Evolutionary conservation across 208 protist species (phyloP).

Genomic region (Leishmania mexicana): DNA sequence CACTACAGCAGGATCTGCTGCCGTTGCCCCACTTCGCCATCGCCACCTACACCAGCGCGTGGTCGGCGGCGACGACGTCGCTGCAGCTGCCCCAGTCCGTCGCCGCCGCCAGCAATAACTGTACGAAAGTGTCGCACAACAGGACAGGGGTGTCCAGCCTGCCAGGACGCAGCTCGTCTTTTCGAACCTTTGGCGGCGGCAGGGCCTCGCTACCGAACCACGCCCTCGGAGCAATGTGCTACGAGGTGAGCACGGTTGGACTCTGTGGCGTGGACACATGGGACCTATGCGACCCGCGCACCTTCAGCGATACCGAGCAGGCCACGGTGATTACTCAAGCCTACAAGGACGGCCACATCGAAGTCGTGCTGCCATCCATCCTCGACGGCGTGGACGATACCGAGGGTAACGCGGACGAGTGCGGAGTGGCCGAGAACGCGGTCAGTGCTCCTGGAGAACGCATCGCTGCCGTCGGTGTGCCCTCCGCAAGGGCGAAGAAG

Average conservation of each 20-base stretch:
- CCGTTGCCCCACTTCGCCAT: background rate
- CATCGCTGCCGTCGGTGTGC: background rate
- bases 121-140: background rate
- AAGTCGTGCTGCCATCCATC: conserved; percentile 10
- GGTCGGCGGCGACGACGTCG: background rate
- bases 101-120: background rate
- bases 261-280: conserved; percentile 51
- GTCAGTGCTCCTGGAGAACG: background rate
- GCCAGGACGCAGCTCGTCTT: background rate
- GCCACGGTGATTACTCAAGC: background rate
- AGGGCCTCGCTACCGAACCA: background rate
- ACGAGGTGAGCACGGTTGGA: conserved; percentile 30
- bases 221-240: background rate
- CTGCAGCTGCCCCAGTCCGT: background rate
- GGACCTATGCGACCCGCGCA: conserved; percentile 28
- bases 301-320: conserved; percentile 32
- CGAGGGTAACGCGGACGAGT: background rate
- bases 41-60: background rate
- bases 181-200: conserved; percentile 1
- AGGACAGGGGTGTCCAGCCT: background rate
- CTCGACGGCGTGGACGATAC: conserved; percentile 3
- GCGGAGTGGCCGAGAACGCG: background rate
- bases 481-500: background rate
- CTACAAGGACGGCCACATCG: background rate
- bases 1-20: background rate